Evolutionary conservation across 2,329 filamentous ascomycete species (phyloP).

Genomic region (Cordyceps pruinosa): DNA sequence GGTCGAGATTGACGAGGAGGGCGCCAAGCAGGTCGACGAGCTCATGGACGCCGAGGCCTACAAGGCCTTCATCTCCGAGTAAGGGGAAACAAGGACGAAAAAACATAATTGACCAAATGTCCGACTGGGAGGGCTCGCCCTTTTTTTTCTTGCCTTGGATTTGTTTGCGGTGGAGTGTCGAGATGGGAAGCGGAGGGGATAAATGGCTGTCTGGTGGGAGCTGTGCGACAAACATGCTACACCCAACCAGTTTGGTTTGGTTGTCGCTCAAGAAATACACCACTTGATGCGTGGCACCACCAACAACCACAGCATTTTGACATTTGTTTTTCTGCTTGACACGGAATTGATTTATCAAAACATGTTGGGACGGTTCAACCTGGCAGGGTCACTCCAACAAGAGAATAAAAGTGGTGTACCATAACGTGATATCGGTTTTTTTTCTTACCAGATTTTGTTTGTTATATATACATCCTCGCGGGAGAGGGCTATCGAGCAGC

Average conservation of each 20-base stretch:
- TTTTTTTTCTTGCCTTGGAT: not conserved
- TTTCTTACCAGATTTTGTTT: not conserved
- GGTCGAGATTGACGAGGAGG: slow-evolving; percentile 65
- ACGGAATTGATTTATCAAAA: slow-evolving; percentile 12
- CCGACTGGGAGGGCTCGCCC: not conserved
- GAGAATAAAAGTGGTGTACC: slow-evolving; percentile 15
- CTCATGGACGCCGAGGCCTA: slow-evolving; percentile 77
- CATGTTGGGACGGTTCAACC: slow-evolving; percentile 19
- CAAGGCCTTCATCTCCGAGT: slow-evolving; percentile 58
- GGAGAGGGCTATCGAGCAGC: slow-evolving; percentile 10
- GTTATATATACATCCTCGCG: slow-evolving; percentile 1
- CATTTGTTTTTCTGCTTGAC: slow-evolving; percentile 12
- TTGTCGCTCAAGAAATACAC: not conserved
- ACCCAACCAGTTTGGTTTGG: not conserved
- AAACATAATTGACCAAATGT: not conserved
- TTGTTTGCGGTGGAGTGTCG: not conserved
- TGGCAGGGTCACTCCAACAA: slow-evolving; percentile 14
- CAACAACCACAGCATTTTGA: not conserved
- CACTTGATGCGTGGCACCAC: not conserved
- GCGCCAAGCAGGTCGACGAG: slow-evolving; percentile 59
- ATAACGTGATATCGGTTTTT: slow-evolving; percentile 8
- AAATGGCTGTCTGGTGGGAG: not conserved
- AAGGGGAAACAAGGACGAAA: not conserved
- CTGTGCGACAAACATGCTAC: not conserved
- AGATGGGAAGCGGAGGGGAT: not conserved